A percentile compares a stretch with the other conserved stretches of the same genome.
Conservation (phyloP, 208 protist species). For the Strigomonas culicis region DNA sequence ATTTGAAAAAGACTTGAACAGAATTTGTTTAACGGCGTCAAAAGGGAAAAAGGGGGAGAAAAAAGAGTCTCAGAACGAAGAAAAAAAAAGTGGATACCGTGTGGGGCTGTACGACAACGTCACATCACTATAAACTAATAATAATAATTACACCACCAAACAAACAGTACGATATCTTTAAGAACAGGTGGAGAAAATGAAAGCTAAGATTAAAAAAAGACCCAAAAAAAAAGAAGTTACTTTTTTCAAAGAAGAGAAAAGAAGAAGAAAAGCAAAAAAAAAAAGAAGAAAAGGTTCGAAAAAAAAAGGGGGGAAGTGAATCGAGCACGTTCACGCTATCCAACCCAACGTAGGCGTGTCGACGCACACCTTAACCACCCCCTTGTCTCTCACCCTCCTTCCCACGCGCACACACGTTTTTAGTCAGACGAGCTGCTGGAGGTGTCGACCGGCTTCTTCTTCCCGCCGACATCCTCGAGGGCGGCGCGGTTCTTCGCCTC, state of each 20-base stretch:
- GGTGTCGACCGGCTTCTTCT: slow-evolving; percentile 9
- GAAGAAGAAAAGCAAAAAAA: background rate
- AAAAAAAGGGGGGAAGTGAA: background rate
- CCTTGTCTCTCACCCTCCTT: background rate
- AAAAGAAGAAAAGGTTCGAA: background rate
- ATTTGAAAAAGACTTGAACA: no score
- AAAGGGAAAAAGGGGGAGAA: background rate
- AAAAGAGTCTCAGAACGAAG: background rate
- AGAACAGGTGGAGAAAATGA: no score
- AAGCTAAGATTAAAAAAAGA: no score
- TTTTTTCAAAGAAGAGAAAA: background rate
- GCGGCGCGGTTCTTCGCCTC: background rate
- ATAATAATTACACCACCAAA: no score
- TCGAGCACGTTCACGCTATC: background rate
- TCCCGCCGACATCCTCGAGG: background rate
- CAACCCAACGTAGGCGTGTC: background rate
- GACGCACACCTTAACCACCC: no score
- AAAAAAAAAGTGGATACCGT: no score
- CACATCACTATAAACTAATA: no score
- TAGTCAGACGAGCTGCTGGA: slow-evolving; percentile 10
- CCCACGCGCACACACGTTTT: background rate
- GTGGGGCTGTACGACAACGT: no score
- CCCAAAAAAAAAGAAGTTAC: no score
- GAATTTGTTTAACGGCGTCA: background rate
- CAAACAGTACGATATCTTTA: no score